phyloP scores from a whole-genome alignment of 495 filamentous ascomycete species.

The Penicillium fimorum region DNA sequence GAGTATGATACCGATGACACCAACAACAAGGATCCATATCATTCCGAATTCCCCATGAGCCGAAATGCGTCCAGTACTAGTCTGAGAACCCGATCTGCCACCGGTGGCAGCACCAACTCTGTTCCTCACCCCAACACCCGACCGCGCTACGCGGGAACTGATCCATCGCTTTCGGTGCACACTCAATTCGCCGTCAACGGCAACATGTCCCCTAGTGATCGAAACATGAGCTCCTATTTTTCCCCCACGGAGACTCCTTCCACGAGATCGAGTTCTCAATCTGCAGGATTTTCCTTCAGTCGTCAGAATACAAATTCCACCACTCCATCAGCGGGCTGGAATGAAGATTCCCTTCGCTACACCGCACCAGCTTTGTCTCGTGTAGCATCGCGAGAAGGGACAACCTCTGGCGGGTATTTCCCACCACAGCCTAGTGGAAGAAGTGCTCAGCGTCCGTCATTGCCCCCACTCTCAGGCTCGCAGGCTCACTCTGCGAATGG shows the following conservation, averaged over 20 bases:
- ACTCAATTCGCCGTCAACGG: constrained; percentile 58
- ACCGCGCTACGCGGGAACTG: constrained; percentile 67
- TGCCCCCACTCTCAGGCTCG: constrained; percentile 68
- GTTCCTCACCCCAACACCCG: constrained; percentile 47
- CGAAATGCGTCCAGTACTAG: constrained; percentile 80
- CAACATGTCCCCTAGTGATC: constrained; percentile 51
- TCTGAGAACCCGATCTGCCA: constrained; percentile 76
- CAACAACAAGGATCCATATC: constrained; percentile 41
- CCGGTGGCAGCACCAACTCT: constrained; percentile 62
- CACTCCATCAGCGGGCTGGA: constrained; percentile 56
- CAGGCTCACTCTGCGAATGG: constrained; percentile 54
- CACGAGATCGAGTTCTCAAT: constrained; percentile 76
- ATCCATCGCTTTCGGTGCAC: constrained; percentile 66
- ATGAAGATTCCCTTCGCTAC: constrained; percentile 72
- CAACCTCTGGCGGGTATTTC: constrained; percentile 57
- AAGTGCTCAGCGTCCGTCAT: constrained; percentile 71
- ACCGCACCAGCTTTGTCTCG: constrained; percentile 85
- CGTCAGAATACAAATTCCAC: constrained; percentile 57
- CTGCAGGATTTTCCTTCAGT: constrained; percentile 71
- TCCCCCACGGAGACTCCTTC: constrained; percentile 89
- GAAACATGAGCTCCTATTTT: constrained; percentile 77
- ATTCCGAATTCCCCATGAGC: constrained; percentile 57
- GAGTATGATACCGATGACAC: constrained; percentile 81
- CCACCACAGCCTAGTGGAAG: constrained; percentile 56
- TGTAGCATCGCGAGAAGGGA: constrained; percentile 73